Conservation (phyloP, 768 basidiomycete genomes). For the Russula emetica region DNA sequence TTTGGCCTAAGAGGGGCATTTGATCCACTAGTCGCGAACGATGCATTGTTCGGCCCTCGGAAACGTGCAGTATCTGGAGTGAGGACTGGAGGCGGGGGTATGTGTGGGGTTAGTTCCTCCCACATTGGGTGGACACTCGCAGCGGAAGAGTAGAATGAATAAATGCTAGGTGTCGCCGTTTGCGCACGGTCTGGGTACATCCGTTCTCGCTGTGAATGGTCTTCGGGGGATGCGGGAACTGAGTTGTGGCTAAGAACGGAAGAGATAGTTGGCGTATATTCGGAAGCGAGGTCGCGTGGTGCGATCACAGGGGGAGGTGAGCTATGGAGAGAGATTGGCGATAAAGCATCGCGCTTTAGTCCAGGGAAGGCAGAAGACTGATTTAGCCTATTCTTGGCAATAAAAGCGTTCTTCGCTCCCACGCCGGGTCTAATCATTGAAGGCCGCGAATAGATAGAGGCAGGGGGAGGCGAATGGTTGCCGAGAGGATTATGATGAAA, state of each 20-base stretch:
- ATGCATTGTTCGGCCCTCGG: background rate
- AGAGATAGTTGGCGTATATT: background rate
- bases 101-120: background rate
- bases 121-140: conserved; percentile 22
- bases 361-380: background rate
- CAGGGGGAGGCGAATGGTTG: background rate
- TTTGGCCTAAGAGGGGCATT: conserved; percentile 1
- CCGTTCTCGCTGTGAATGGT: background rate
- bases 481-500: conserved; percentile 4
- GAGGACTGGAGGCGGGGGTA: background rate
- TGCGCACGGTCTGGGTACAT: background rate
- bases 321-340: background rate
- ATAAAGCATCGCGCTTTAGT: background rate
- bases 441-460: conserved; percentile 4
- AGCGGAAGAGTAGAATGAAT: conserved; percentile 11
- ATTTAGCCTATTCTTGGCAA: background rate
- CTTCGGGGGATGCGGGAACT: background rate
- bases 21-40: background rate
- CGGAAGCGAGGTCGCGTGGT: background rate
- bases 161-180: background rate
- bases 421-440: background rate
- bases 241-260: background rate
- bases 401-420: background rate
- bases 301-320: background rate
- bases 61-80: background rate